Base-by-base conservation (phyloP, 169 alveolate genomes). In the Eimeria praecox region DNA sequence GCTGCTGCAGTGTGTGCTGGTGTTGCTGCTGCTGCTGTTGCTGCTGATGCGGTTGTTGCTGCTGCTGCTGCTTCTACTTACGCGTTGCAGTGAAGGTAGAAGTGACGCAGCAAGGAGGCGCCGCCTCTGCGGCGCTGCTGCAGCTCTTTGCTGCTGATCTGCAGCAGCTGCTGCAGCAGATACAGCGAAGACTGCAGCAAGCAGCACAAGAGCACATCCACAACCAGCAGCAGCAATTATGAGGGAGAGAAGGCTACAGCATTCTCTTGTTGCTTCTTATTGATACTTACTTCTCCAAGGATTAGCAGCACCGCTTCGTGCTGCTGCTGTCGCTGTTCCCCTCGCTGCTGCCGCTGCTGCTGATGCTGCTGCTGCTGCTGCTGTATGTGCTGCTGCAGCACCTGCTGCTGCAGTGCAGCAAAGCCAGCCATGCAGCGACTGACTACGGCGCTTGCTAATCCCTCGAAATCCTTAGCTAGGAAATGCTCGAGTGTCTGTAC, bases 371-470 rank as follows among this genome's bases (percentile, higher is more conserved):
- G 66, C 69, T 12, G 90, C 44, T 52, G 90, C 59, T n/a, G n/a
- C n/a, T n/a, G n/a, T n/a, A n/a, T n/a, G n/a, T n/a, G n/a, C n/a
- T n/a, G n/a, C 90, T 49, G 90, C 90, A 82, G 88, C 20, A 44
- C n/a, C n/a, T 82, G 90, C 90, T 82, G 90, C 90, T 82, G 90
- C 42, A 82, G 90, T 30, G 90, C 90, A 46, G 90, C 90, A 46
- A 82, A 54, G 30, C 90, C 90, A 9, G 90, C 90, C 73, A 82
- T 54, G 71, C 71, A 54, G 46, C 90, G 90, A 30, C 90, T 82
- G 44, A 52, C 90, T 1, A 82, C 73, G 49, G 90, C 90, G 49
- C 75, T 82, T 62, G 90, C 90, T 30, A 82, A n/a, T 27, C 90
- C 90, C 49, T 82, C 90, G 73, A 82, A 82, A 33, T 82, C 90